Conservation (phyloP, 805 yeast genomes). For the Candida maltosa region DNA sequence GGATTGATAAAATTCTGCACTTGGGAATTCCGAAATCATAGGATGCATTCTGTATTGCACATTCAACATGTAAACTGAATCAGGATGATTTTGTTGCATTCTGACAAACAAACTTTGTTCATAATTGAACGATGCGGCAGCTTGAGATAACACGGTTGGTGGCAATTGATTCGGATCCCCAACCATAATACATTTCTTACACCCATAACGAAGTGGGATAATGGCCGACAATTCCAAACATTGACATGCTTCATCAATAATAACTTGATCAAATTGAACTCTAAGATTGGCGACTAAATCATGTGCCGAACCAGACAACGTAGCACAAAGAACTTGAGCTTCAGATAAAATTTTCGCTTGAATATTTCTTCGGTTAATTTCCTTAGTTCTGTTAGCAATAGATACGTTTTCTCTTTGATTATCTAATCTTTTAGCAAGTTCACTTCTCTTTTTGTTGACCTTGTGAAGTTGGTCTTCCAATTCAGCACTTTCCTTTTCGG, state of each 20-base stretch:
- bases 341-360: slow-evolving; percentile 69
- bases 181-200: slow-evolving; percentile 88
- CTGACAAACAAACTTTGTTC: slow-evolving; percentile 93
- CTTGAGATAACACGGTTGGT: slow-evolving; percentile 90
- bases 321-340: slow-evolving; percentile 86
- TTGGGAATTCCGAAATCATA: slow-evolving; percentile 81
- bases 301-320: slow-evolving; percentile 93
- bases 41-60: slow-evolving; percentile 99
- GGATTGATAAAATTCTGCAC: slow-evolving; percentile 74
- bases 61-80: slow-evolving; percentile 68
- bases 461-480: slow-evolving; percentile 52
- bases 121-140: slow-evolving; percentile 74
- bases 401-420: slow-evolving; percentile 72
- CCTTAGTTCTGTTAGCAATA: slow-evolving; percentile 68
- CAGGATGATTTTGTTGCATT: slow-evolving; percentile 69
- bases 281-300: slow-evolving; percentile 74
- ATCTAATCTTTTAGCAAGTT: slow-evolving; percentile 70
- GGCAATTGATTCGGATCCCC: slow-evolving; percentile 99
- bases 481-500: slow-evolving; percentile 42
- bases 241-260: slow-evolving; percentile 96
- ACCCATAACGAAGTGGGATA: slow-evolving; percentile 90
- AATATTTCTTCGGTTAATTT: slow-evolving; percentile 68
- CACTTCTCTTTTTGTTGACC: slow-evolving; percentile 60
- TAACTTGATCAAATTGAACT: slow-evolving; percentile 81
- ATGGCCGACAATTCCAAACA: slow-evolving; percentile 90